Base-by-base conservation (phyloP, 306 rosid genomes). In the Adenanthera pavonina region DNA sequence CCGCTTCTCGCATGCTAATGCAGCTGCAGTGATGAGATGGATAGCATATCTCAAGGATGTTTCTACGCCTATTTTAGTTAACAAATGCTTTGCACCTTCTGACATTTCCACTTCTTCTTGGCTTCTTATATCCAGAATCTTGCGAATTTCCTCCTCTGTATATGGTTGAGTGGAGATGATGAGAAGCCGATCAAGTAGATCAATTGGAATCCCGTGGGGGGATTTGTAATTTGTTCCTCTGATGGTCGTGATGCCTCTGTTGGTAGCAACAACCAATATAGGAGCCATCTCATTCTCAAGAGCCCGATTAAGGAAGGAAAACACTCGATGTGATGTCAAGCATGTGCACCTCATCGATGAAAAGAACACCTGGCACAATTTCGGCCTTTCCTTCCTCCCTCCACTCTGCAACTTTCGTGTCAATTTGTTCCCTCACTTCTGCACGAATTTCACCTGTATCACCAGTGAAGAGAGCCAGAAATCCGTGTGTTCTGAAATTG, bases 401-500 rank as follows among this genome's bases (percentile, higher is more conserved):
- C 99, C 99, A 95, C 78, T 95, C 98, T 33, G 99, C 99, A 48
- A 95, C 99, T 83, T 95, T 95, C n/a, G 98, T 95, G 90, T 95
- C 96, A 3, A 93, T 95, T 81, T 95, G 99, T 82, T 95, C 99
- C 81, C 98, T 93, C 80, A 95, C 99, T 89, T 95, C 99, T 62
- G 98, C 89, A 33, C 97, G 98, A 75, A 95, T 95, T 88, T 93
- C 99, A 68, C 99, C 99, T 5, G 99, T 93, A 79, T 95, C 99
- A 43, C 99, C 99, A 2, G 99, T 93, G 86, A 95, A 93, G 78
- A 92, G 94, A 57, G 99, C 98, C 67, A 95, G 89, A 79, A 95
- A 95, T 82, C 99, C 99, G 86, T 93, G 99, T 0, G 99, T 95
- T 76, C 99, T 95, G 92, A 72, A 79, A 83, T 73, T 15, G 38